A percentile compares a stretch with the other conserved stretches of the same genome.
phyloP scores from a whole-genome alignment of 108 stramenopile genomes.

The Aurantiochytrium sp. region DNA sequence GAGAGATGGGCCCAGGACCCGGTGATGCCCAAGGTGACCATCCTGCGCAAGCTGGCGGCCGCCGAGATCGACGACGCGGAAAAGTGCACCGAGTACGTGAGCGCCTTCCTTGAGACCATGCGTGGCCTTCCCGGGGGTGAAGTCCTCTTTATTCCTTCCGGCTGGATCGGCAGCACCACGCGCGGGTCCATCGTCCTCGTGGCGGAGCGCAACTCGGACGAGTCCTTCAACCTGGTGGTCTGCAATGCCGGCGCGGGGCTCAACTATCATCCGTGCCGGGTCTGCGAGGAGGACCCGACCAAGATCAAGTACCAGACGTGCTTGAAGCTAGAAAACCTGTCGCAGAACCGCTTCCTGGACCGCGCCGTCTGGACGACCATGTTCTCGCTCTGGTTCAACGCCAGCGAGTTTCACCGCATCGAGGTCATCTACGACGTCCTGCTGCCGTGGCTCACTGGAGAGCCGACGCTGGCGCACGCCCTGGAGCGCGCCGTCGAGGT shows the following conservation, averaged over 20 bases:
- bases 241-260: conserved; percentile 10
- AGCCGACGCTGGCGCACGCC: neutral
- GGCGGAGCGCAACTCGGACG: neutral
- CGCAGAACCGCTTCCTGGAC: neutral
- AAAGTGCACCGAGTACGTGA: neutral
- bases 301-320: conserved; percentile 41
- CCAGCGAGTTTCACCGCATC: conserved; percentile 3
- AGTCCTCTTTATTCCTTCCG: neutral
- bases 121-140: neutral
- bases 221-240: neutral
- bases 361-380: neutral
- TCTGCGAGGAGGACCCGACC: conserved; percentile 26
- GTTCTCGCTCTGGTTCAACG: conserved; percentile 11
- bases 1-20: neutral
- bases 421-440: conserved; percentile 34
- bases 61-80: neutral
- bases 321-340: conserved; percentile 6
- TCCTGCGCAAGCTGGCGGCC: neutral
- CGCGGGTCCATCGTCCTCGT: neutral
- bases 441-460: conserved; percentile 21
- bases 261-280: neutral
- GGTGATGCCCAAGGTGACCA: neutral
- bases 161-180: conserved; percentile 21
- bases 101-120: neutral
- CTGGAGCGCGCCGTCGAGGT: neutral